Conservation (phyloP, 257 asterid species). For the Solanum appendiculatum region DNA sequence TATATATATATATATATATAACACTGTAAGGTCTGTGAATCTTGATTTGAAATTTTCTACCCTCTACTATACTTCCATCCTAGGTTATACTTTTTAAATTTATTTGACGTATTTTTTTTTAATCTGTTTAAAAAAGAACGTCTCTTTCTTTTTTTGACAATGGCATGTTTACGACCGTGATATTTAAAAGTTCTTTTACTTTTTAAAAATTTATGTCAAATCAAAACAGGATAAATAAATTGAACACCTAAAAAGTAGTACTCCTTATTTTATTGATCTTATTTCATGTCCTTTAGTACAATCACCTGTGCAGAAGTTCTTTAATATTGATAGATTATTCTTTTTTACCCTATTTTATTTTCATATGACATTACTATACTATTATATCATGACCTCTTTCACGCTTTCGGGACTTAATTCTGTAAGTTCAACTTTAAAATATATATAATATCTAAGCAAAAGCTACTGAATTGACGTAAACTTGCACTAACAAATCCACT, state of each 20-base stretch:
- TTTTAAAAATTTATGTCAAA: fast-evolving
- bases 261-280: background rate
- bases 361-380: background rate
- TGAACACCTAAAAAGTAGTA: background rate
- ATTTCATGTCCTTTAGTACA: background rate
- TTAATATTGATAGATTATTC: background rate
- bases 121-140: fast-evolving
- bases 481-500: no score
- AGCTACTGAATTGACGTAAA: background rate
- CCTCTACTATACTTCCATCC: background rate
- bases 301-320: background rate
- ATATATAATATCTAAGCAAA: background rate
- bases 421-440: no score
- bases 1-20: background rate
- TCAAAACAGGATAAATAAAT: no score
- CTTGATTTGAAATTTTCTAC: background rate
- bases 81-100: background rate
- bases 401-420: background rate
- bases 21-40: background rate
- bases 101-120: no score
- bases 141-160: no score
- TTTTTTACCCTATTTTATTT: background rate
- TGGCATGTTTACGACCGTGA: no score
- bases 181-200: no score
- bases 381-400: background rate